Base-by-base conservation (phyloP, 2,329 filamentous ascomycete genomes). In the Blumeria hordei region DNA sequence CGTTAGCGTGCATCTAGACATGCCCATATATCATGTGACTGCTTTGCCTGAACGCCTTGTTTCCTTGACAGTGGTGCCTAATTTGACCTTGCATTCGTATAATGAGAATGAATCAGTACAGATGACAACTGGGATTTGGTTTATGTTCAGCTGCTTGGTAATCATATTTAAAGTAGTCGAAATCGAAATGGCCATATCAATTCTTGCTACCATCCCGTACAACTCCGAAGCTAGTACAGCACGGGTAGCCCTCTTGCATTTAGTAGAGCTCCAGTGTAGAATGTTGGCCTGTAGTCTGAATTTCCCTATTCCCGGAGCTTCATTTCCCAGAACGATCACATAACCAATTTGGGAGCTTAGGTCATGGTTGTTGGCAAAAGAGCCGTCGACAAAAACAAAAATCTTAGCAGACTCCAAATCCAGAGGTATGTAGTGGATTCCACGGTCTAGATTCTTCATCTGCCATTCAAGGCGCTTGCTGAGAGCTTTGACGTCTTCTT, bases 221-320 rank as follows among this genome's bases (percentile, higher is more conserved):
- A 59, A 28, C 35, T 59, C 50, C 8, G 32, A 57, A 16, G 54
- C 53, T 28, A 60, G 28, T 9, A 45, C 44, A 51, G 53, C 58
- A 11, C 49, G 28, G 3, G 54, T 60, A 9, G 9, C 16, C 36
- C 55, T 33, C 34, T 56, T 58, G 32, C 41, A 52, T 21, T 52
- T 52, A 1, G 50, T 52, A 3, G 50, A 52, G 50, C 50, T 52
- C 50, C 50, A 52, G 32, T 37, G 14, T 39, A 52, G 12, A 21
- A 52, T 52, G 9, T 45, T 45, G 8, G 11, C 41, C 16, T 14
- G n/a, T 45, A 45, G 11, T 45, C 2, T 45, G 21, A 45, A 45
- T n/a, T n/a, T 45, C 16, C n/a, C 41, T 14, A 16, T 18, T 14
- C 21, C 21, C 8, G 8, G 11, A 18, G 16, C 21, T n/a, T 45